Conservation (phyloP, 140 eudicot genomes). For the Eryngium alpinum region DNA sequence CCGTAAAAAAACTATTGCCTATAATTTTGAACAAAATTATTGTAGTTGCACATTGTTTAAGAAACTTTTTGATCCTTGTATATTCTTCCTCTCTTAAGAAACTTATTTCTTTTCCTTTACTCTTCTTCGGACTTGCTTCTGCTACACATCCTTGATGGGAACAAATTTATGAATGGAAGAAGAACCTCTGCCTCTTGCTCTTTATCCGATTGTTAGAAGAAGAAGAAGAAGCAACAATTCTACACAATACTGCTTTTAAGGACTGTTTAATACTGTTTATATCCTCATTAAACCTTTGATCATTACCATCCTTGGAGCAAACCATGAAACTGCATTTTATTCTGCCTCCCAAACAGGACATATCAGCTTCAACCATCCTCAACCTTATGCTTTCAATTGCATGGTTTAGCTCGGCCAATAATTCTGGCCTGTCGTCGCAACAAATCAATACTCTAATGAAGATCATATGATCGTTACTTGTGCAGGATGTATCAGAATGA, state of each 20-base stretch:
- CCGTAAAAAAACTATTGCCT: no score
- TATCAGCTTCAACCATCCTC: slow-evolving; percentile 44
- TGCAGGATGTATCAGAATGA: slow-evolving; percentile 9
- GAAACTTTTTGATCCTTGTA: no score
- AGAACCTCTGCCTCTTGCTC: slow-evolving; percentile 94
- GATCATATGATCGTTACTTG: background rate
- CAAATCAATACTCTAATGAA: slow-evolving; percentile 62
- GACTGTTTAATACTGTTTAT: slow-evolving; percentile 39
- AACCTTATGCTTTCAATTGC: slow-evolving; percentile 51
- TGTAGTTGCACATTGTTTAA: no score
- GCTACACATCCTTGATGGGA: no score
- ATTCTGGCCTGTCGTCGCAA: slow-evolving; percentile 67
- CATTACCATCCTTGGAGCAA: slow-evolving; percentile 25
- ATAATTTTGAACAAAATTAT: no score
- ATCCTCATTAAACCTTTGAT: slow-evolving; percentile 11
- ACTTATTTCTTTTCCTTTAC: no score
- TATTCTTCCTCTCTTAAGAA: no score
- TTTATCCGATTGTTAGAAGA: slow-evolving; percentile 43
- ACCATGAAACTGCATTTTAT: slow-evolving; percentile 41
- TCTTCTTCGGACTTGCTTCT: no score
- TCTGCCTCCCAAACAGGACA: slow-evolving; percentile 78
- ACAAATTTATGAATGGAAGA: slow-evolving; percentile 18
- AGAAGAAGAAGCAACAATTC: slow-evolving; percentile 42
- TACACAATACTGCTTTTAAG: slow-evolving; percentile 37
- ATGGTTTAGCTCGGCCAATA: slow-evolving; percentile 52